phyloP scores from a whole-genome alignment of 768 basidiomycete genomes.

The Cyclocybe aegerita region DNA sequence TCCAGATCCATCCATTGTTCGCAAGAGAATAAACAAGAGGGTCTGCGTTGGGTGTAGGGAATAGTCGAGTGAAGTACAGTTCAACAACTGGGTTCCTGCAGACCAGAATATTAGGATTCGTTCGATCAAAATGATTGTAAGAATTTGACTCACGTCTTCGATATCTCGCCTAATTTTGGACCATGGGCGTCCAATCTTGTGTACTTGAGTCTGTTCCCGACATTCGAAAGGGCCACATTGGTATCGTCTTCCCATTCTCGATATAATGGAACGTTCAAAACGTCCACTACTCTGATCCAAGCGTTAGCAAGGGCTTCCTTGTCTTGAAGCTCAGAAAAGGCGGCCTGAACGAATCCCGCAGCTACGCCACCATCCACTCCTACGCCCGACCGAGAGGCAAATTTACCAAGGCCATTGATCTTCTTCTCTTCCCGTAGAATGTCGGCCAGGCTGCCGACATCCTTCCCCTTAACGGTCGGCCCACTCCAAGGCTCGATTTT shows the following conservation, averaged over 20 bases:
- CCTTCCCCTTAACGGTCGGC: constrained; percentile 55
- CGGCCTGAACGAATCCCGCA: constrained; percentile 75
- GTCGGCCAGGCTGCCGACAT: constrained; percentile 63
- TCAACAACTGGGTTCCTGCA: constrained; percentile 83
- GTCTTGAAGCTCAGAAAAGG: constrained; percentile 49
- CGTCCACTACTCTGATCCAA: constrained; percentile 80
- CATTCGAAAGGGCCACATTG: constrained; percentile 67
- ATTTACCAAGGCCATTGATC: constrained; percentile 57
- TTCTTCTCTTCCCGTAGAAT: constrained; percentile 53
- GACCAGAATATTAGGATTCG: background rate
- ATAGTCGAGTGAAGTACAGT: constrained; percentile 86
- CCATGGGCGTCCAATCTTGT: constrained; percentile 80
- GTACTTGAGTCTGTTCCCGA: constrained; percentile 78
- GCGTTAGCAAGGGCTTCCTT: constrained; percentile 58
- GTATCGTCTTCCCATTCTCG: constrained; percentile 84
- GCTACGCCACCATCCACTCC: constrained; percentile 62
- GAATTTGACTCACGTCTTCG: constrained; percentile 52
- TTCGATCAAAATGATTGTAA: constrained; percentile 5
- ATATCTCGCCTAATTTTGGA: constrained; percentile 81
- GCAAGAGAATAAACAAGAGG: constrained; percentile 77
- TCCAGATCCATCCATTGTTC: constrained; percentile 99
- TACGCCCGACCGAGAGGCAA: constrained; percentile 68
- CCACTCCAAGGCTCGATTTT: constrained; percentile 61
- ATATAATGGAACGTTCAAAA: constrained; percentile 88
- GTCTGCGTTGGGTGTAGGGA: constrained; percentile 37